These are phyloP conservation scores for Colletotrichum chrysophilum DNA, from an alignment of 2,329 filamentous ascomycete species.

Conservation along the genomic window DNA sequence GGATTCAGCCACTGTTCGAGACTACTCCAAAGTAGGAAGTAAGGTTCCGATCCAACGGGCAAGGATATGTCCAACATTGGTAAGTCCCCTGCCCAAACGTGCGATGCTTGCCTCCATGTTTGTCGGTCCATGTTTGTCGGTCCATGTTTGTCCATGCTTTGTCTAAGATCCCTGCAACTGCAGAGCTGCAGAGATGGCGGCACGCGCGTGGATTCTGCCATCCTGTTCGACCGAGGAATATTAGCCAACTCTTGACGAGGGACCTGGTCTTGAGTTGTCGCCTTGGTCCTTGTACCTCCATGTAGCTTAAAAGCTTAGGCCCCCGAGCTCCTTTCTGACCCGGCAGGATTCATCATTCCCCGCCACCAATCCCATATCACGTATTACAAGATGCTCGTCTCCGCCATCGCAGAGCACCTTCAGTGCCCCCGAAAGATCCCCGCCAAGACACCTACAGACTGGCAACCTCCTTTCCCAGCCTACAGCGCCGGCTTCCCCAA, in stretches of 20 bases:
- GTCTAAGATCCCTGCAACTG: background rate
- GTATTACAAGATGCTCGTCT: constrained; percentile 14
- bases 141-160: background rate
- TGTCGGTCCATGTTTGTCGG: background rate
- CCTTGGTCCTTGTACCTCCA: background rate
- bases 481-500: constrained; percentile 23
- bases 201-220: background rate
- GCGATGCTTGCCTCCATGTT: background rate
- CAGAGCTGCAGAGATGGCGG: background rate
- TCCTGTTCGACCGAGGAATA: background rate
- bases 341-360: background rate
- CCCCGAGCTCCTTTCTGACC: background rate
- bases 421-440: constrained; percentile 15
- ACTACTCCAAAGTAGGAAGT: background rate
- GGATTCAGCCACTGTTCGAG: background rate
- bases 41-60: background rate
- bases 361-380: background rate
- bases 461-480: constrained; percentile 17
- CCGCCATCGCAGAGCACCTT: constrained; percentile 22
- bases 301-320: background rate
- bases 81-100: background rate
- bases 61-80: background rate
- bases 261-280: background rate
- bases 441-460: constrained; percentile 12
- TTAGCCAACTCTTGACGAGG: background rate